These are phyloP conservation scores for Sesbania bispinosa DNA, from an alignment of 306 rosid species.

Conservation along the genomic window DNA sequence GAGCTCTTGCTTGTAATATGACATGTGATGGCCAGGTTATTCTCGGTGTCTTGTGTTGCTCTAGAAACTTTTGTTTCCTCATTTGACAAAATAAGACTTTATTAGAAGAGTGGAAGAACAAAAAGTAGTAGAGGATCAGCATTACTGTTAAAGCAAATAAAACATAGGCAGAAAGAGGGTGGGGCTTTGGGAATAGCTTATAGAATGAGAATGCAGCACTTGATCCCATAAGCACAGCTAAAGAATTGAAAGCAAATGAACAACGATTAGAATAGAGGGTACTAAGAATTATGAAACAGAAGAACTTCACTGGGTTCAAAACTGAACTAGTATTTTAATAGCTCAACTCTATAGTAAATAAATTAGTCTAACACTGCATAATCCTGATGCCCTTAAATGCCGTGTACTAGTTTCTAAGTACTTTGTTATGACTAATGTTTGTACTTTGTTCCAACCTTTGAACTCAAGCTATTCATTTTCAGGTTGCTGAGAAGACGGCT, in stretches of 20 bases:
- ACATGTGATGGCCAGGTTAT: background rate
- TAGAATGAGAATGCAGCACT: conserved; percentile 7
- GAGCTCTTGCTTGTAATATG: background rate
- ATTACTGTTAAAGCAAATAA: background rate
- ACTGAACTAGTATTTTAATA: conserved; percentile 1
- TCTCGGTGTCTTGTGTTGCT: background rate
- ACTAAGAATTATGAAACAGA: background rate
- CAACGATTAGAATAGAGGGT: background rate
- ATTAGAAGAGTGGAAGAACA: background rate
- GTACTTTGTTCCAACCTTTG: conserved; percentile 17
- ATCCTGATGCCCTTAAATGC: background rate
- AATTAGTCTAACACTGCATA: background rate
- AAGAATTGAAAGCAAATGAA: background rate
- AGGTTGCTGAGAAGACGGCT: conserved; percentile 93
- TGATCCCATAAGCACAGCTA: background rate
- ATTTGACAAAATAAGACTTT: background rate
- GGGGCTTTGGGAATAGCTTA: conserved; percentile 1
- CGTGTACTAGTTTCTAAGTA: conserved; percentile 1
- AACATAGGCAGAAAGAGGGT: background rate
- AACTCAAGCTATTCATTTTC: conserved; percentile 31
- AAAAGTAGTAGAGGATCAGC: background rate
- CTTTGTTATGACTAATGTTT: conserved; percentile 1
- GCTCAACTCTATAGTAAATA: background rate
- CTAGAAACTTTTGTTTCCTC: background rate
- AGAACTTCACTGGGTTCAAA: conserved; percentile 8